Evolutionary conservation across 371 early-diverging fungal species (phyloP), one percentile per base, ranked within the genome.

Genomic region (Lichtheimia ornata): DNA sequence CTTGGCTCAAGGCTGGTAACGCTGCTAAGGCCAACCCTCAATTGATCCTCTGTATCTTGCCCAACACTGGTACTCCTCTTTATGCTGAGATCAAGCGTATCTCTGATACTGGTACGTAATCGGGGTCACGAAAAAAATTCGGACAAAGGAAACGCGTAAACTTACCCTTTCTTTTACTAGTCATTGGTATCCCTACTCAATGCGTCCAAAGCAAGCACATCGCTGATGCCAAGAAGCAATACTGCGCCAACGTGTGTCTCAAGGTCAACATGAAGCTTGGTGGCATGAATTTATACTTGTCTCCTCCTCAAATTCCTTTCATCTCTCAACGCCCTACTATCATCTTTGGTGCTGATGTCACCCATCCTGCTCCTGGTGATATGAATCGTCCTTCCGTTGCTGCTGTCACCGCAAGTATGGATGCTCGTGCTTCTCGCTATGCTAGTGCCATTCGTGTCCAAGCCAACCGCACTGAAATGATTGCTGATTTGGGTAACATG

Each of bases 71-170:
- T 65, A 82, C 87, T 14, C 87, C 85, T 3, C 71, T 96, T 4
- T 99, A 99, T 75, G 92, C 93, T 56, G 94, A 94, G 63, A 92
- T 98, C 67, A 99, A 99, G 84, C 85, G 95, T 28, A 86, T 93
- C 27, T 86, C 92, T 28, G 98, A 99, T 73, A 96, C 96, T 2
- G 85, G 65, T 64, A 64, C 54, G 56, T 1, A 14, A 35, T 57
- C 22, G 5, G 35, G 3, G 17, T 42, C 30, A 9, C 4, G 2
- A 56, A 14, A 7, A 35, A 17, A 43, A 5, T 14, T 20, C 25
- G 4, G 7, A 28, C 22, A 22, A 22, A 1, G 7, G 28, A 5
- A 28, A 45, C 18, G n/a, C 45, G 12, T 42, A 13, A 28, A 50
- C 15, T 45, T 14, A 28, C 44, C 27, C 25, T 13, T 22, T 30